These are phyloP conservation scores for Galeopsis tetrahit DNA, from an alignment of 257 asterid genomes.

Conservation along the genomic window DNA sequence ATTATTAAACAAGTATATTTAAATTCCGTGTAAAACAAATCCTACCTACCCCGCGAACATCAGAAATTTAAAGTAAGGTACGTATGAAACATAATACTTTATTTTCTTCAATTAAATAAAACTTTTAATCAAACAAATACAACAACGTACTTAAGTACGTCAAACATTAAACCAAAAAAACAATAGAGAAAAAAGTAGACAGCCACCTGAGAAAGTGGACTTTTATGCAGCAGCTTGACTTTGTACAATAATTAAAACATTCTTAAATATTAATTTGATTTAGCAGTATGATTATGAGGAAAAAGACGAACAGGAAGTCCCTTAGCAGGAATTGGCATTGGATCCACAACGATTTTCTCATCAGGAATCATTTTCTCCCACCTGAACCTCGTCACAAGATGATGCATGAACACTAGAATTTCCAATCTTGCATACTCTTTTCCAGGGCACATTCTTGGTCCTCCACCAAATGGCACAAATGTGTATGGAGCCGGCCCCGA, in stretches of 20 bases:
- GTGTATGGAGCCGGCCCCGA: conserved; percentile 45
- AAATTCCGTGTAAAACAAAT: no score
- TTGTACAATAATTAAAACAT: background rate
- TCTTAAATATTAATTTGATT: background rate
- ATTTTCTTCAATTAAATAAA: background rate
- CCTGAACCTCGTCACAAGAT: conserved; percentile 34
- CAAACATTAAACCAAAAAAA: background rate
- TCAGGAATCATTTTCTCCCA: conserved; percentile 39
- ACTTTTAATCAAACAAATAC: conserved; percentile 3
- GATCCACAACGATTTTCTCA: conserved; percentile 40
- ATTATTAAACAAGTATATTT: no score
- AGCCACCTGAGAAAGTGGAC: background rate
- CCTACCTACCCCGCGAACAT: no score
- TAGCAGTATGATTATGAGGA: conserved; percentile 25
- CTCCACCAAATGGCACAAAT: conserved; percentile 44
- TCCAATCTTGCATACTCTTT: conserved; percentile 41
- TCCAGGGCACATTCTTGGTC: conserved; percentile 46
- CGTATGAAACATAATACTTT: background rate
- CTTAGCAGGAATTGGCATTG: conserved; percentile 46
- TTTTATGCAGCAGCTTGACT: background rate
- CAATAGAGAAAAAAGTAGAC: background rate
- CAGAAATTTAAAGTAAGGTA: no score
- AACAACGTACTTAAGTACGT: background rate
- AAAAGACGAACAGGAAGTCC: conserved; percentile 39
- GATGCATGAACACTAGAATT: conserved; percentile 46